Evolutionary conservation across 257 asterid species (phyloP), one percentile per base, ranked within the genome.

Genomic region (Coffea canephora): DNA sequence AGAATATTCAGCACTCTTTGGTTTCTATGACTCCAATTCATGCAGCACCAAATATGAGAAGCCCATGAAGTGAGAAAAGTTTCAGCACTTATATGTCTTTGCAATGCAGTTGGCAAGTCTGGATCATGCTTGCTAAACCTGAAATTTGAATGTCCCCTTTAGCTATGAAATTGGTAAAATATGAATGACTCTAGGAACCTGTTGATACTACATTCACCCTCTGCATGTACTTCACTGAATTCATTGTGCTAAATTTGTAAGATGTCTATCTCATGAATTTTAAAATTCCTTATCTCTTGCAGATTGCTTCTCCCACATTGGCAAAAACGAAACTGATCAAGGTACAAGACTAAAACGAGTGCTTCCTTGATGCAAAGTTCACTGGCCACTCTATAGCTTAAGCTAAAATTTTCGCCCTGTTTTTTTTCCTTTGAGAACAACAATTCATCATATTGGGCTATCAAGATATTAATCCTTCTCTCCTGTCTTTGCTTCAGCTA

Each of bases 221-320:
- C 27, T 75, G 11, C 25, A 43, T 76, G 69, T 41, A 65, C 27
- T 27, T 65, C 43, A 27, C 8, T 27, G 70, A 27, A 65, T 48
- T 65, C 67, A 74, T 64, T 65, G 41, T 77, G 14, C 71, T 67
- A n/a, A 54, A 14, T 52, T n/a, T 66, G 9, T 61, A 23, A 27
- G 66, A 43, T 68, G 21, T 14, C n/a, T n/a, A 49, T 66, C 64
- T 18, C 52, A 76, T 69, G 41, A 75, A 75, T 81, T 25, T 79
- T 78, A 55, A 78, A 50, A 77, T 55, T 73, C 75, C 79, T 78
- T 72, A 70, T 59, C 68, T 67, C 57, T 81, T 80, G 91, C 91
- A 94, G 97, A 90, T 85, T 94, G 98, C 91, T 92, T 59, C 87
- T 79, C 95, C 50, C 97, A 92, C 82, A 75, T 90, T 88, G 87